phyloP scores from a whole-genome alignment of 2,329 filamentous ascomycete genomes.

The Scedosporium dehoogii region DNA sequence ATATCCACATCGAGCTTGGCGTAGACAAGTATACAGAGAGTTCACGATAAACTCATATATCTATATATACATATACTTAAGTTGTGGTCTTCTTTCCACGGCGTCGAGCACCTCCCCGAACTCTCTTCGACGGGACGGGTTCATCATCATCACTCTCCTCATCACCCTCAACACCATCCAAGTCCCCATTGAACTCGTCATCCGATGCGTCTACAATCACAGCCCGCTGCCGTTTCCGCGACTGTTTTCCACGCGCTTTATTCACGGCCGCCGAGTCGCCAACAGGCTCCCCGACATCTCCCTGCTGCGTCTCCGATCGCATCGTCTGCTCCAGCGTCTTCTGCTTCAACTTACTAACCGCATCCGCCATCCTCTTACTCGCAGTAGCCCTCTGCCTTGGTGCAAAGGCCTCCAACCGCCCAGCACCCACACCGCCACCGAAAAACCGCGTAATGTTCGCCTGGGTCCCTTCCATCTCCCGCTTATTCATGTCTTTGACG shows the following conservation, averaged over 20 bases:
- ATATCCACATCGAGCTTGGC: too few species aligned
- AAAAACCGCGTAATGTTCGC: constrained; percentile 94
- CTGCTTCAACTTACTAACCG: constrained; percentile 54
- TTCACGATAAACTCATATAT: not conserved
- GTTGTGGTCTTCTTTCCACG: not conserved
- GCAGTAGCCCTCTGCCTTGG: constrained; percentile 55
- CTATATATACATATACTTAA: not conserved
- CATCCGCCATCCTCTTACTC: constrained; percentile 67
- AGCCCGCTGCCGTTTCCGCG: not conserved
- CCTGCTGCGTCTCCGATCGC: not conserved
- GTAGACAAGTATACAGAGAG: too few species aligned
- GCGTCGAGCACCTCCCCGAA: not conserved
- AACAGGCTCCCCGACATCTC: not conserved
- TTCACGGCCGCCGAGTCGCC: not conserved
- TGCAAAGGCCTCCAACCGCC: constrained; percentile 57
- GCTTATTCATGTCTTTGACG: constrained; percentile 86
- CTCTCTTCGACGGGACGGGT: not conserved
- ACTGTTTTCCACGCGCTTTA: not conserved
- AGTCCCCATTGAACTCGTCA: not conserved
- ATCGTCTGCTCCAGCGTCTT: constrained; percentile 2
- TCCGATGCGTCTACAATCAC: not conserved
- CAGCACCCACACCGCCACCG: constrained; percentile 60
- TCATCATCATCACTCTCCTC: not conserved
- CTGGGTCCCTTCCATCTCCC: constrained; percentile 85
- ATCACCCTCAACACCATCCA: not conserved